Conservation (phyloP, 192 early-diverging fungal genomes). For the Chytriomyces confervae region DNA sequence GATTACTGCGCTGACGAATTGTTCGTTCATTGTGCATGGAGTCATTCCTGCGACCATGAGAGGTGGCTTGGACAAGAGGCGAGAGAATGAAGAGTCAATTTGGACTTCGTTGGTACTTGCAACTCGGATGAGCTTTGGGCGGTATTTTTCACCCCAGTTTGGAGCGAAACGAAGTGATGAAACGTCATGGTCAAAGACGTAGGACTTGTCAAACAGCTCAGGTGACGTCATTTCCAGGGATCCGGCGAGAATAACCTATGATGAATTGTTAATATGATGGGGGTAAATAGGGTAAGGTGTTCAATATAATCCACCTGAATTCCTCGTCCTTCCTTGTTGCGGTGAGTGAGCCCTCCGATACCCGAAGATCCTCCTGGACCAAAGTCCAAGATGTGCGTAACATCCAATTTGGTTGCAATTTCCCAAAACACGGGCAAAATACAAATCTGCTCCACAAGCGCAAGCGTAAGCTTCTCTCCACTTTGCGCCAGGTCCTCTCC, state of each 20-base stretch:
- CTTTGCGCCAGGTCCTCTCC: constrained; percentile 74
- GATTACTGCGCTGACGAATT: constrained; percentile 83
- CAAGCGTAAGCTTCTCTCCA: constrained; percentile 61
- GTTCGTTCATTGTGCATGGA: constrained; percentile 78
- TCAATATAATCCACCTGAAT: constrained; percentile 48
- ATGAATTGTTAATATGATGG: constrained; percentile 27
- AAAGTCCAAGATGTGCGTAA: constrained; percentile 94
- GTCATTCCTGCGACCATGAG: constrained; percentile 97
- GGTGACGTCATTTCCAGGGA: constrained; percentile 65
- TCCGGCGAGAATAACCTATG: constrained; percentile 67
- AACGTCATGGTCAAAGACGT: constrained; percentile 81
- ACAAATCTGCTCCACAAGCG: constrained; percentile 76
- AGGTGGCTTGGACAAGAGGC: constrained; percentile 85
- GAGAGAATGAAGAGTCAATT: constrained; percentile 84
- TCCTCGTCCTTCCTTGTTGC: constrained; percentile 89
- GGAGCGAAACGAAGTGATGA: constrained; percentile 73
- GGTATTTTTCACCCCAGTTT: constrained; percentile 86
- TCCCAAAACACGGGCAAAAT: constrained; percentile 78
- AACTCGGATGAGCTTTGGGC: constrained; percentile 80
- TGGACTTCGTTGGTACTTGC: constrained; percentile 72
- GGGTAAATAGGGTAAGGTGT: constrained; percentile 18
- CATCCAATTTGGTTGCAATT: constrained; percentile 60
- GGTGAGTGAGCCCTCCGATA: constrained; percentile 81
- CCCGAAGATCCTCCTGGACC: constrained; percentile 86
- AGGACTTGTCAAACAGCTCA: constrained; percentile 74